Percentiles rank a stretch among this genome's conserved stretches.
phyloP scores from a whole-genome alignment of 2,329 filamentous ascomycete species.

The Epichloe aotearoae region DNA sequence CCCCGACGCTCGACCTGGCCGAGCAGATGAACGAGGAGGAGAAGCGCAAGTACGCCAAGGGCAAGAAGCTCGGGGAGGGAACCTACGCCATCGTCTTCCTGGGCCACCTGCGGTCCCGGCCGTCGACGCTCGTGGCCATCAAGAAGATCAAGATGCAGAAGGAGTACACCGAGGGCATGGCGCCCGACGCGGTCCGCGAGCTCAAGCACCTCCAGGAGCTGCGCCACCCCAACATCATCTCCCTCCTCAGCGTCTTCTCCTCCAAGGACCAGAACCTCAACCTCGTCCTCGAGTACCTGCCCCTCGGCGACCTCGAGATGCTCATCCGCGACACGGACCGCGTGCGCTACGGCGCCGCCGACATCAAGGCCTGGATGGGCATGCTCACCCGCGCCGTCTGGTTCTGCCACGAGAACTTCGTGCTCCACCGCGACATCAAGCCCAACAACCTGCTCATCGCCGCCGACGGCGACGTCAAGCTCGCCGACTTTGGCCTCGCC shows the following conservation, averaged over 20 bases:
- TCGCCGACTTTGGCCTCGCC: slow-evolving; percentile 95
- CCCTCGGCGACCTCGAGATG: slow-evolving; percentile 88
- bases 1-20: slow-evolving; percentile 44
- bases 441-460: slow-evolving; percentile 96
- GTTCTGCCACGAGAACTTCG: slow-evolving; percentile 92
- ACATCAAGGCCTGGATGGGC: slow-evolving; percentile 97
- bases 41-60: slow-evolving; percentile 82
- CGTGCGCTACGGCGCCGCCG: slow-evolving; percentile 71
- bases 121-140: slow-evolving; percentile 68
- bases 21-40: slow-evolving; percentile 73
- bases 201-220: slow-evolving; percentile 93
- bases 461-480: slow-evolving; percentile 82
- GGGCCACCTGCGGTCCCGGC: slow-evolving; percentile 63
- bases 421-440: slow-evolving; percentile 96
- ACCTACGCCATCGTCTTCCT: slow-evolving; percentile 95
- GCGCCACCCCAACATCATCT: slow-evolving; percentile 89
- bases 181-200: slow-evolving; percentile 89
- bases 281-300: slow-evolving; percentile 85
- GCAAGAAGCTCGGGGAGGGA: slow-evolving; percentile 86
- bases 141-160: slow-evolving; percentile 85
- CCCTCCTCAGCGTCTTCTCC: slow-evolving; percentile 81
- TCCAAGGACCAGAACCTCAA: slow-evolving; percentile 96
- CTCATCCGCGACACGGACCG: slow-evolving; percentile 72
- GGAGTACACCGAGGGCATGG: slow-evolving; percentile 81
- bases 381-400: slow-evolving; percentile 89